A percentile compares a stretch with the other conserved stretches of the same genome.
phyloP scores from a whole-genome alignment of 2,329 filamentous ascomycete species.

The Colletotrichum falcatum region DNA sequence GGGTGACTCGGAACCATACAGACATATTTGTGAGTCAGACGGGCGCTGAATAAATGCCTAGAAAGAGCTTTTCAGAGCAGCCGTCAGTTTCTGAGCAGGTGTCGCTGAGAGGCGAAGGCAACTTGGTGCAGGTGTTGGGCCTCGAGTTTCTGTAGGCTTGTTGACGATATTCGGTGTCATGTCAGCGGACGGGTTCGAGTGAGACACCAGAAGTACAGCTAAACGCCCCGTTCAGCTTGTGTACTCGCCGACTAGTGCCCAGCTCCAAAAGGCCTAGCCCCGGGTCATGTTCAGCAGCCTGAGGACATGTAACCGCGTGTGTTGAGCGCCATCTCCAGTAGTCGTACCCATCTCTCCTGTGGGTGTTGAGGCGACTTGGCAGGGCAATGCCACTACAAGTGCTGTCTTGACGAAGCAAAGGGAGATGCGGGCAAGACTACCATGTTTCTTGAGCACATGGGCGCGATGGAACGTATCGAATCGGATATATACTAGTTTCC shows the following conservation, averaged over 20 bases:
- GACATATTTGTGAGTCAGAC: no score
- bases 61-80: accelerated
- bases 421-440: not conserved
- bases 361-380: not conserved
- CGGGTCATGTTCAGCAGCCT: slow-evolving; percentile 16
- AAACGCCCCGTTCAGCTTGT: not conserved
- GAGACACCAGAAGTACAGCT: not conserved
- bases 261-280: slow-evolving; percentile 8
- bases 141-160: accelerated
- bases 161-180: not conserved
- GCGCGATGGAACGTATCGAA: no score
- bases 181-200: not conserved
- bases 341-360: not conserved
- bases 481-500: not conserved
- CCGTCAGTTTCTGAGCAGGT: not conserved
- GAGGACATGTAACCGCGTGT: slow-evolving; percentile 18
- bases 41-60: not conserved
- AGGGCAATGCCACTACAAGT: not conserved
- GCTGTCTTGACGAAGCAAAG: not conserved
- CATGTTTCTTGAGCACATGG: no score
- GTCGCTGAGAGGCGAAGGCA: no score
- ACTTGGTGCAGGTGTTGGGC: not conserved
- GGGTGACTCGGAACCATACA: not conserved
- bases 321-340: not conserved
- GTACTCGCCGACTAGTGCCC: not conserved